A percentile compares a stretch with the other conserved stretches of the same genome.
Conservation (phyloP, 2,329 filamentous ascomycete genomes). For the Trichoderma semiorbis region DNA sequence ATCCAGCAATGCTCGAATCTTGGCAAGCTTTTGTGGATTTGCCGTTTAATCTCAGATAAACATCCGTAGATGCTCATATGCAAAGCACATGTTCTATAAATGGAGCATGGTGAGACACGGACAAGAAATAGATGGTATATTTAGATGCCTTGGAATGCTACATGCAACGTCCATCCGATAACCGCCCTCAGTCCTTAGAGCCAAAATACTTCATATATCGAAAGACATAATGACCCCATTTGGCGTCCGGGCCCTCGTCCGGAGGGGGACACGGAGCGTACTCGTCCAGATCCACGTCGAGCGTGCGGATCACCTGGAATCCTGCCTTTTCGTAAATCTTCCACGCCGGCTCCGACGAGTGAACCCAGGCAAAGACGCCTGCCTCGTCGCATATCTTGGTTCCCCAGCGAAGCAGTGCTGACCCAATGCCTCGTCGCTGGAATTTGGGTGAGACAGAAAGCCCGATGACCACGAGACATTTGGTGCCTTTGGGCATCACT, state of each 20-base stretch:
- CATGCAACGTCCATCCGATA: background rate
- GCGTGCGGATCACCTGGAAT: conserved; percentile 28
- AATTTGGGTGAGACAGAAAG: conserved; percentile 32
- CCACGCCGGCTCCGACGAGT: conserved; percentile 33
- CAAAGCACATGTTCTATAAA: background rate
- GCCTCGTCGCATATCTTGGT: conserved; percentile 29
- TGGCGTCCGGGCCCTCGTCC: conserved; percentile 24
- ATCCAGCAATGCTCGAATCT: background rate
- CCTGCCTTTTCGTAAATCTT: conserved; percentile 30
- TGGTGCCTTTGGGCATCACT: conserved; percentile 32
- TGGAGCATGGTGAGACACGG: background rate
- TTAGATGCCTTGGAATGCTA: conserved; percentile 1
- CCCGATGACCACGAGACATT: conserved; percentile 32
- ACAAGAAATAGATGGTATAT: background rate
- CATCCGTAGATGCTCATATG: background rate
- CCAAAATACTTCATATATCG: conserved; percentile 32
- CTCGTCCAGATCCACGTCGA: conserved; percentile 32
- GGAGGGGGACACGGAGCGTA: conserved; percentile 28
- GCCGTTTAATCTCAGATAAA: background rate
- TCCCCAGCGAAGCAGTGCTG: conserved; percentile 32
- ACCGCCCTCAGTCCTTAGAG: background rate
- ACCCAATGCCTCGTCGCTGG: conserved; percentile 33
- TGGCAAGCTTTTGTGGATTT: background rate
- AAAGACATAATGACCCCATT: conserved; percentile 35
- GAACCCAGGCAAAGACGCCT: conserved; percentile 33